phyloP scores from a whole-genome alignment of 1,284 basidiomycete genomes.

The Marasmius sp. region DNA sequence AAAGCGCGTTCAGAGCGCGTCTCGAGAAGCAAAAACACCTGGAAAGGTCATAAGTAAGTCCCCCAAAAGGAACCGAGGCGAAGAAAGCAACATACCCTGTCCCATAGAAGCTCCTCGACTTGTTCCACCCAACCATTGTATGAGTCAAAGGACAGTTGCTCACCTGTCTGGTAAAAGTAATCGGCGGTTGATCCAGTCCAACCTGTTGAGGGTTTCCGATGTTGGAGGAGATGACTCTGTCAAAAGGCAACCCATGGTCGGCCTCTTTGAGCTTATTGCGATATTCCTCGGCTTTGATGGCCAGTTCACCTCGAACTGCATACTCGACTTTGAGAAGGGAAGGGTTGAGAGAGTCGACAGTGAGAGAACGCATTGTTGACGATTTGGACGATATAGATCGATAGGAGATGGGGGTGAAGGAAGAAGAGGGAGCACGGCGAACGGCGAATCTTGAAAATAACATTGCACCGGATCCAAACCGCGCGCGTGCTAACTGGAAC shows the following conservation, averaged over 20 bases:
- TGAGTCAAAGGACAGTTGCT: constrained; percentile 20
- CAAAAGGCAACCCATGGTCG: constrained; percentile 75
- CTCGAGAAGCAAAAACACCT: no score
- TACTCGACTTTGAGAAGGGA: constrained; percentile 89
- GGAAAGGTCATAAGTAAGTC: no score
- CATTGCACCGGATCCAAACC: background rate
- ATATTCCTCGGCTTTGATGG: constrained; percentile 89
- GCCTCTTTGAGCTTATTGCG: constrained; percentile 64
- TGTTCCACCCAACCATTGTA: background rate
- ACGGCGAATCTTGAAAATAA: background rate
- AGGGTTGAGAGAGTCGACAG: constrained; percentile 75
- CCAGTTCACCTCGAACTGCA: constrained; percentile 95
- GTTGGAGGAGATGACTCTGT: constrained; percentile 91
- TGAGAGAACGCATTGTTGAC: constrained; percentile 54
- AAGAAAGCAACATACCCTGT: background rate
- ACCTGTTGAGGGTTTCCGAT: constrained; percentile 98
- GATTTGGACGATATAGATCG: constrained; percentile 1
- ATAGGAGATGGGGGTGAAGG: constrained; percentile 1
- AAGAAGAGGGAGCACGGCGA: background rate
- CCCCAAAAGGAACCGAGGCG: no score
- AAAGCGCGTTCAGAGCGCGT: no score
- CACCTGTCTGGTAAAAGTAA: constrained; percentile 93
- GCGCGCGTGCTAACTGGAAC: no score
- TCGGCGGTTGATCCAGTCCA: constrained; percentile 89
- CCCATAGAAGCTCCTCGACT: background rate